Conservation (phyloP, 2,329 filamentous ascomycete species). For the Berkeleyomyces rouxiae region DNA sequence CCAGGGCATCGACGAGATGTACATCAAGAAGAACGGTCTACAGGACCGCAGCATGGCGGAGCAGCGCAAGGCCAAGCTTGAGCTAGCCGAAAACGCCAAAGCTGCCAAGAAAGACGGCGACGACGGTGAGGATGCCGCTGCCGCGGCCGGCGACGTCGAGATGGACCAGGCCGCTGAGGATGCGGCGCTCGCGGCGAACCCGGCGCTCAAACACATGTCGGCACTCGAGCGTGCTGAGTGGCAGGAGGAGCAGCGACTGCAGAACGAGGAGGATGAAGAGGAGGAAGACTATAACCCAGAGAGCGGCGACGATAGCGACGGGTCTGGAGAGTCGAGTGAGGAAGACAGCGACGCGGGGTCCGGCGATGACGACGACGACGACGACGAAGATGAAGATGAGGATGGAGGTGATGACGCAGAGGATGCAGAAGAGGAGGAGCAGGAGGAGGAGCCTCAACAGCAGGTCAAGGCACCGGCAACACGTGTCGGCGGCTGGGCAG, state of each 20-base stretch:
- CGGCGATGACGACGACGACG: conserved; percentile 21
- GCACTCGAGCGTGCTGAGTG: conserved; percentile 33
- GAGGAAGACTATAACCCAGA: conserved; percentile 51
- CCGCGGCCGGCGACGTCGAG: conserved; percentile 20
- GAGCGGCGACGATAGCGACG: conserved; percentile 35
- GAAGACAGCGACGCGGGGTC: conserved; percentile 27
- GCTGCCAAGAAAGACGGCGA: conserved; percentile 26
- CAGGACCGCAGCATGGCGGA: conserved; percentile 55
- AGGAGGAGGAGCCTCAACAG: neutral
- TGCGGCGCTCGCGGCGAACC: conserved; percentile 20
- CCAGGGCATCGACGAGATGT: conserved; percentile 43
- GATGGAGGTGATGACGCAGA: neutral
- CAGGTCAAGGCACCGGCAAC: conserved; percentile 1
- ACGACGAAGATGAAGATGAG: conserved; percentile 13
- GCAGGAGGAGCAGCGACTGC: conserved; percentile 35
- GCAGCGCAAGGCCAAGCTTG: conserved; percentile 45
- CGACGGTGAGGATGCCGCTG: conserved; percentile 24
- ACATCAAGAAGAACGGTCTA: conserved; percentile 42
- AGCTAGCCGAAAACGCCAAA: conserved; percentile 42
- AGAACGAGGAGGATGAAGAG: conserved; percentile 46
- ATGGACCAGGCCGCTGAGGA: conserved; percentile 24
- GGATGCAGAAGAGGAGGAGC: neutral
- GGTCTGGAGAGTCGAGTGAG: conserved; percentile 30
- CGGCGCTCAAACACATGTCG: conserved; percentile 26
- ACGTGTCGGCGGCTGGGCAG: conserved; percentile 12